A percentile compares a stretch with the other conserved stretches of the same genome.
Conservation (phyloP, 208 protist species). For the Endotrypanum monterogeii region DNA sequence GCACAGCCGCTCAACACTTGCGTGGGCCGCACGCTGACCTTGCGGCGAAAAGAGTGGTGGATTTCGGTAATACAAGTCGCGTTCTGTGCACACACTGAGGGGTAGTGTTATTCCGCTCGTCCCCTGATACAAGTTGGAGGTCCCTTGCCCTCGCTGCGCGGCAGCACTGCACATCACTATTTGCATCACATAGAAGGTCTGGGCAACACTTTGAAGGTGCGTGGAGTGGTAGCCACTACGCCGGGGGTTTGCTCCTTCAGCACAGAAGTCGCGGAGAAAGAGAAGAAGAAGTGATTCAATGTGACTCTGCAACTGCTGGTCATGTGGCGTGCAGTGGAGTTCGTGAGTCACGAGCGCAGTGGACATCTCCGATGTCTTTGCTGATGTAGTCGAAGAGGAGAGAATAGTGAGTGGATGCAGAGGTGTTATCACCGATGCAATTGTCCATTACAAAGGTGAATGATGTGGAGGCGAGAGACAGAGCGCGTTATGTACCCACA, state of each 20-base stretch:
- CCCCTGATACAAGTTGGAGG: not conserved
- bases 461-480: not conserved
- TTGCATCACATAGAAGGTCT: conserved; percentile 19
- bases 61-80: conserved; percentile 80
- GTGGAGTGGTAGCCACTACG: conserved; percentile 8
- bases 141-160: not conserved
- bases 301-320: conserved; percentile 11
- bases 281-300: conserved; percentile 14
- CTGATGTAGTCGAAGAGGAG: not conserved
- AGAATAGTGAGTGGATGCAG: not conserved
- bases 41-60: conserved; percentile 50
- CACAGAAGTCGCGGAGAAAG: conserved; percentile 17
- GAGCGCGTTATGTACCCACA: not conserved
- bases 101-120: not conserved
- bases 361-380: not conserved
- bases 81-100: conserved; percentile 53
- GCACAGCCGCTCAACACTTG: conserved; percentile 31
- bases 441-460: not conserved
- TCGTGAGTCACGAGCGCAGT: not conserved
- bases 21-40: conserved; percentile 36
- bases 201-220: conserved; percentile 27
- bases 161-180: conserved; percentile 2
- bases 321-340: not conserved
- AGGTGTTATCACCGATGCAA: not conserved
- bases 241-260: not conserved